These are phyloP conservation scores for Pelomyxa schiedti DNA, from an alignment of 78 protist genomes.

Conservation along the genomic window DNA sequence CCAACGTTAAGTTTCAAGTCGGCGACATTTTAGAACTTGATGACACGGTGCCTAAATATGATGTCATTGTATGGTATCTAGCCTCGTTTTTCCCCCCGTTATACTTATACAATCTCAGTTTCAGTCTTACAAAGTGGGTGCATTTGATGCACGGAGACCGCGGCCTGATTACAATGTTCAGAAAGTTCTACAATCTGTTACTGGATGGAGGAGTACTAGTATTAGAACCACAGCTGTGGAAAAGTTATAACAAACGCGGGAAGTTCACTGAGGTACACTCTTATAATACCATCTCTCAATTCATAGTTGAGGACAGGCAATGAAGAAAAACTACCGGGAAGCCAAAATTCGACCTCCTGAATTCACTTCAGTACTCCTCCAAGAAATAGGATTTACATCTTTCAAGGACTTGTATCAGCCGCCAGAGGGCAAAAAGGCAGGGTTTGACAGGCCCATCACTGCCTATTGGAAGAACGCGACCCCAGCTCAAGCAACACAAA, in stretches of 20 bases:
- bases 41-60: not conserved
- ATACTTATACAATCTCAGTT: not conserved
- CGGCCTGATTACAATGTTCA: constrained; percentile 48
- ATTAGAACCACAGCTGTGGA: constrained; percentile 67
- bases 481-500: no score
- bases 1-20: not conserved
- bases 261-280: not conserved
- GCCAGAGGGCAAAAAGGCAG: not conserved
- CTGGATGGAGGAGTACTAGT: constrained; percentile 53
- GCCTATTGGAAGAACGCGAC: not conserved
- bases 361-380: not conserved
- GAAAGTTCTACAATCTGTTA: constrained; percentile 29
- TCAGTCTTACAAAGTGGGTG: constrained; percentile 65
- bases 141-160: constrained; percentile 68
- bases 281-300: not conserved
- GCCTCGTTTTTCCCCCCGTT: not conserved
- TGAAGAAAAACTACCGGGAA: not conserved
- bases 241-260: not conserved
- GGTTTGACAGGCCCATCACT: not conserved
- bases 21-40: not conserved
- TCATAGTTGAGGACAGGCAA: not conserved
- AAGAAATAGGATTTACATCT: not conserved
- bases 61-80: not conserved
- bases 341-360: not conserved
- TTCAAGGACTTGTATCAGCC: not conserved